phyloP scores from a whole-genome alignment of 202 grass and related monocot genomes.

The Dendrocalamus latiflorus region DNA sequence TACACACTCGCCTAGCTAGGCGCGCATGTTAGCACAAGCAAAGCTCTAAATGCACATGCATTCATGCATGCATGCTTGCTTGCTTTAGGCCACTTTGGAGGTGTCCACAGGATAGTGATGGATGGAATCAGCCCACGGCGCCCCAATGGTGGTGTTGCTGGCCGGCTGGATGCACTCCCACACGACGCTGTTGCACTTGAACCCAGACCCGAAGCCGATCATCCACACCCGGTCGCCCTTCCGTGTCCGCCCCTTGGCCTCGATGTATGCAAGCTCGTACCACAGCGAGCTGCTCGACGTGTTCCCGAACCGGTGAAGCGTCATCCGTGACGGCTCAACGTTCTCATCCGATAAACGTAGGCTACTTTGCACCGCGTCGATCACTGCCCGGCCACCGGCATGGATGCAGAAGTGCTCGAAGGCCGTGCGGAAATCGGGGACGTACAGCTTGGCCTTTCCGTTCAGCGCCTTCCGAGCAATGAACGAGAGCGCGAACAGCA shows the following conservation, averaged over 20 bases:
- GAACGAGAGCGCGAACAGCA: conserved; percentile 29
- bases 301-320: conserved; percentile 78
- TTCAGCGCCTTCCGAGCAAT: conserved; percentile 26
- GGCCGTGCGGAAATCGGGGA: conserved; percentile 46
- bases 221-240: conserved; percentile 65
- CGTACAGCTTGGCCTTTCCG: conserved; percentile 12
- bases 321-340: conserved; percentile 71
- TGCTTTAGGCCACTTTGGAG: no score
- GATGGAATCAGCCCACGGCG: conserved; percentile 62
- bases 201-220: conserved; percentile 74
- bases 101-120: conserved; percentile 43
- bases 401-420: conserved; percentile 84
- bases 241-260: conserved; percentile 41
- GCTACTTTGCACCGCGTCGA: conserved; percentile 68
- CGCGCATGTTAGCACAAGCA: no score
- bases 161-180: conserved; percentile 46
- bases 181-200: conserved; percentile 74
- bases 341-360: conserved; percentile 49
- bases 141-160: neutral
- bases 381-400: conserved; percentile 56
- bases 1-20: no score
- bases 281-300: conserved; percentile 85
- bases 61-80: no score
- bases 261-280: conserved; percentile 69
- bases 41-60: no score